Conservation (phyloP, 2,329 filamentous ascomycete genomes). For the Pseudogymnoascus sp. region DNA sequence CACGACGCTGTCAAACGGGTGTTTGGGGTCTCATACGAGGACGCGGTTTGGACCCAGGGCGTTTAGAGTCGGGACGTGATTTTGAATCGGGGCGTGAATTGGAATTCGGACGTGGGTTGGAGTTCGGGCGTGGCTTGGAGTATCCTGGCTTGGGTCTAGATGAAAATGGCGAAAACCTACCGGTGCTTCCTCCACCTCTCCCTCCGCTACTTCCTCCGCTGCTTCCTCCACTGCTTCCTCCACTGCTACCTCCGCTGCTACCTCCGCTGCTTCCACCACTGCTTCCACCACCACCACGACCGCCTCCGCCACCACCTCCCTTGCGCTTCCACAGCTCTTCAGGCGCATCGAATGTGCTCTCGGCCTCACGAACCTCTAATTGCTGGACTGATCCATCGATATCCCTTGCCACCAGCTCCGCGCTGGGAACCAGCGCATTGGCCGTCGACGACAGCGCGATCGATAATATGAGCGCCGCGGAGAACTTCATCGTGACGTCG, state of each 20-base stretch:
- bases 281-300: constrained; percentile 38
- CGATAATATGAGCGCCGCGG: not conserved
- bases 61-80: constrained; percentile 7
- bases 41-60: constrained; percentile 10
- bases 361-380: not conserved
- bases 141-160: constrained; percentile 3
- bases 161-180: constrained; percentile 8
- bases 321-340: constrained; percentile 49
- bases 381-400: not conserved
- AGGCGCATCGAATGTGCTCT: constrained; percentile 17
- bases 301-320: constrained; percentile 48
- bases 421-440: not conserved
- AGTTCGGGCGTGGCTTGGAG: not conserved
- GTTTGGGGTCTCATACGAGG: constrained; percentile 8
- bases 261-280: constrained; percentile 20
- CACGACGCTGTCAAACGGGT: constrained; percentile 6
- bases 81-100: not conserved
- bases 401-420: not conserved
- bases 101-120: not conserved
- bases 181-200: not conserved
- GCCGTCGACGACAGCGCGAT: not conserved
- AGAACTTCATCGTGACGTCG: constrained; percentile 2
- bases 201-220: not conserved
- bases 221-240: not conserved
- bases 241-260: not conserved